Evolutionary conservation across 306 rosid genomes (phyloP), one percentile per base, ranked within the genome.

Genomic region (Fragaria iinumae): DNA sequence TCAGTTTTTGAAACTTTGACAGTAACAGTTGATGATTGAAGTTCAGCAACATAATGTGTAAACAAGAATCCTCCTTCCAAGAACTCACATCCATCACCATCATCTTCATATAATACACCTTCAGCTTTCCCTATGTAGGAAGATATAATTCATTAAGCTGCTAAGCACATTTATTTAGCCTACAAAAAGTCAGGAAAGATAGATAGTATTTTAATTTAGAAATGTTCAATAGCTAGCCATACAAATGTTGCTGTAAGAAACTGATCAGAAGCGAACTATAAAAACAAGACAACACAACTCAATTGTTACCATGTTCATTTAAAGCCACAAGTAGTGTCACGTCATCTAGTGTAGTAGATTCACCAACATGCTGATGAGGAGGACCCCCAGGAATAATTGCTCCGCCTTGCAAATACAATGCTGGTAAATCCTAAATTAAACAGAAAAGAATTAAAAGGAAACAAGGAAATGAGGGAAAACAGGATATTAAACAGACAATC

Each of bases 21-120:
- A 50, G 93, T 86, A 84, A 93, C 90, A 79, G 80, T 65, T 6
- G 95, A 89, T 11, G 88, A 84, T 68, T 86, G 83, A 72, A 84
- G 84, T 82, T 90, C 87, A 73, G 98, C 97, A 83, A 84, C 85
- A 84, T 94, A 94, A 63, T 85, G 87, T 41, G 94, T 91, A 83
- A 91, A 84, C 79, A 91, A 83, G 82, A 89, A 91, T 76, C 87
- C 89, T 34, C 96, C 97, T 76, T 86, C 49, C 36, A 80, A 79
- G 90, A 94, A 91, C 72, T 82, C 93, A 52, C 90, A 94, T 84
- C 98, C 98, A 87, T 94, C 95, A 18, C 97, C 98, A 76, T 89
- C 95, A 83, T 94, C 98, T 86, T 94, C 98, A 69, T 82, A 94
- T 43, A 90, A 81, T 80, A 86, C 82, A 84, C 98, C 98, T 88